These are phyloP conservation scores for Bruguiera hainesii DNA, from an alignment of 441 rosid genomes.

Conservation along the genomic window DNA sequence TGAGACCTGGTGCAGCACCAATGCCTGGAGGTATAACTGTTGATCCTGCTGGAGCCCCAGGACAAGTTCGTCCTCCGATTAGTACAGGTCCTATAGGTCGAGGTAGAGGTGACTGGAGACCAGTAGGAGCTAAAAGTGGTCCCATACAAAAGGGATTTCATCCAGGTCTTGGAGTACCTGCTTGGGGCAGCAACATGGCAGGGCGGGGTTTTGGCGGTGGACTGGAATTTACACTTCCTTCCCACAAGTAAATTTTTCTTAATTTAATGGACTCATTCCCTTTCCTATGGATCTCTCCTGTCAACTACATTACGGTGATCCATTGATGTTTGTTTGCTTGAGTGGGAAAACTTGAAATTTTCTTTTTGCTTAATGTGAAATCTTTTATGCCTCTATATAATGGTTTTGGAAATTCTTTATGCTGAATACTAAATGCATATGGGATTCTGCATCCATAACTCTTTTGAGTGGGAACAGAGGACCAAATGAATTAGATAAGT, in stretches of 20 bases:
- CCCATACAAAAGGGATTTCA: constrained; percentile 74
- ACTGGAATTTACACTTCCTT: constrained; percentile 91
- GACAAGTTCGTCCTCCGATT: constrained; percentile 75
- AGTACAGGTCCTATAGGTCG: constrained; percentile 68
- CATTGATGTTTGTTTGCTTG: background rate
- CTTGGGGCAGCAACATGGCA: constrained; percentile 54
- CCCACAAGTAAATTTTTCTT: constrained; percentile 76
- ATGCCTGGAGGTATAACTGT: constrained; percentile 56
- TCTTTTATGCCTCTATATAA: no score
- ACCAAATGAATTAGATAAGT: no score
- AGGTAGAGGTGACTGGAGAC: constrained; percentile 98
- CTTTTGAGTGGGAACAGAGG: no score
- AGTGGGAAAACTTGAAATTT: background rate
- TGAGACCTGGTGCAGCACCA: constrained; percentile 91
- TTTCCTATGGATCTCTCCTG: background rate
- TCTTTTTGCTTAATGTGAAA: no score
- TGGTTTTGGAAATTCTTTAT: no score
- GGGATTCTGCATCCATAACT: no score
- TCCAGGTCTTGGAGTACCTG: constrained; percentile 57
- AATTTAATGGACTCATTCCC: constrained; percentile 16
- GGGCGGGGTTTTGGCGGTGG: constrained; percentile 79
- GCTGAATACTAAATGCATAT: no score
- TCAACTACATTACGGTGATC: no score
- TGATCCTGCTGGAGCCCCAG: constrained; percentile 53
- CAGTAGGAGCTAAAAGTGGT: constrained; percentile 62